A percentile compares a stretch with the other conserved stretches of the same genome.
phyloP scores from a whole-genome alignment of 2,329 filamentous ascomycete genomes.

The Esteya vermicola region DNA sequence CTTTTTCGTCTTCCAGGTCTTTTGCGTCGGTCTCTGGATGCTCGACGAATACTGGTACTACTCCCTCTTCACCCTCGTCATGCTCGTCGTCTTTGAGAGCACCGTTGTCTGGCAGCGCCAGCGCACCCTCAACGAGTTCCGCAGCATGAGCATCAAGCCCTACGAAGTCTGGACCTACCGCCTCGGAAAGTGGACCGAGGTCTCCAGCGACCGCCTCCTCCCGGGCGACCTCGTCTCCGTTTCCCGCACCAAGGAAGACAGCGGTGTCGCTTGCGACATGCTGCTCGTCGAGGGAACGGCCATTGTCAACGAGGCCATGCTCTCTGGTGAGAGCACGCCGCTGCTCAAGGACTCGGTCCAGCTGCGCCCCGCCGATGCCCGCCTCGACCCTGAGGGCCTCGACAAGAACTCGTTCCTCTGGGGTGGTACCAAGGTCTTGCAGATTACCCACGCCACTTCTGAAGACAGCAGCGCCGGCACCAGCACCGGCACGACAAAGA shows the following conservation, averaged over 20 bases:
- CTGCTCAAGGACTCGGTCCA: constrained; percentile 93
- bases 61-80: constrained; percentile 95
- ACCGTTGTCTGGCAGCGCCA: constrained; percentile 99
- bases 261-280: constrained; percentile 95
- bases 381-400: constrained; percentile 73
- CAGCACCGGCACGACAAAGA: too few relatives aligned
- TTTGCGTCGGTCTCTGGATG: constrained; percentile 97
- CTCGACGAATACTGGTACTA: constrained; percentile 99
- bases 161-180: constrained; percentile 90
- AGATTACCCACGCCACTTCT: constrained; percentile 75
- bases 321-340: constrained; percentile 94
- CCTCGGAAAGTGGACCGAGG: constrained; percentile 73
- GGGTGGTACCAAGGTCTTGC: constrained; percentile 93
- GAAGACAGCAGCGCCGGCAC: too few relatives aligned
- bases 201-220: constrained; percentile 79
- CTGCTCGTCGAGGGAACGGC: constrained; percentile 85
- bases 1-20: constrained; percentile 98
- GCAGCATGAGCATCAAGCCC: constrained; percentile 98
- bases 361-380: constrained; percentile 67
- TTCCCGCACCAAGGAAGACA: constrained; percentile 87
- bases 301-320: constrained; percentile 98
- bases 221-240: constrained; percentile 91
- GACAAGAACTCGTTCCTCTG: constrained; percentile 97
- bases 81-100: constrained; percentile 95
- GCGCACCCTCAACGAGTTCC: constrained; percentile 88